These are phyloP conservation scores for Friedmanniomyces simplex DNA, from an alignment of 495 filamentous ascomycete genomes.

Conservation along the genomic window DNA sequence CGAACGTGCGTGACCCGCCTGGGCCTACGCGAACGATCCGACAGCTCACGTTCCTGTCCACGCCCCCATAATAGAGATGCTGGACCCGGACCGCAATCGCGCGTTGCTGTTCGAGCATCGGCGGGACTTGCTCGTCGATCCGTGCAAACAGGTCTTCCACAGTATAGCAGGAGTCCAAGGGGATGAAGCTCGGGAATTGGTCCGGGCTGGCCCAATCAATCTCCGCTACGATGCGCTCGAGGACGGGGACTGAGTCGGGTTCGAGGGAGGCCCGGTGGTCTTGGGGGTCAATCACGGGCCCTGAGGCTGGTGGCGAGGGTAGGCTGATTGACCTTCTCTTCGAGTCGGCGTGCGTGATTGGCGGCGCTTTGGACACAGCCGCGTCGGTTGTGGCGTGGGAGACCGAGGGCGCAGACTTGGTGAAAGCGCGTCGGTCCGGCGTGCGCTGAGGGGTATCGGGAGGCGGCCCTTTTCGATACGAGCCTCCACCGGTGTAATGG, in stretches of 20 bases:
- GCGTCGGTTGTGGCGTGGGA: too few species aligned
- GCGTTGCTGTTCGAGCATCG: background rate
- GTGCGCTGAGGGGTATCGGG: background rate
- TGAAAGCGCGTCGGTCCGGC: too few species aligned
- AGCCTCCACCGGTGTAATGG: background rate
- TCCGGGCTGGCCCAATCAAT: background rate
- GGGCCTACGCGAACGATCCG: background rate
- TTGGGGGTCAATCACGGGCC: background rate
- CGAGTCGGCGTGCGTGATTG: too few species aligned
- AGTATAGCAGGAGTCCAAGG: background rate
- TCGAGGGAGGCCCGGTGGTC: background rate
- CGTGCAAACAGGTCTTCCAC: background rate
- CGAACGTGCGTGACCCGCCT: background rate
- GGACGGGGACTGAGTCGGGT: background rate
- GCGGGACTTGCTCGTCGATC: background rate
- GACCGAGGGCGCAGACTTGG: too few species aligned
- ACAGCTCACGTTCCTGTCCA: background rate
- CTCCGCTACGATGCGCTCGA: background rate
- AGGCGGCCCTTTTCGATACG: background rate
- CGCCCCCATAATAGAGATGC: background rate
- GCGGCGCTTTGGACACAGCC: too few species aligned
- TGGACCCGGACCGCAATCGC: background rate
- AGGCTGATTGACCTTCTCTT: background rate
- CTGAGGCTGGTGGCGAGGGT: background rate
- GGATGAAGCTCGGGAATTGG: background rate